Conservation (phyloP, 1,139 yeast species). For the Blastobotrys capitulatus region DNA sequence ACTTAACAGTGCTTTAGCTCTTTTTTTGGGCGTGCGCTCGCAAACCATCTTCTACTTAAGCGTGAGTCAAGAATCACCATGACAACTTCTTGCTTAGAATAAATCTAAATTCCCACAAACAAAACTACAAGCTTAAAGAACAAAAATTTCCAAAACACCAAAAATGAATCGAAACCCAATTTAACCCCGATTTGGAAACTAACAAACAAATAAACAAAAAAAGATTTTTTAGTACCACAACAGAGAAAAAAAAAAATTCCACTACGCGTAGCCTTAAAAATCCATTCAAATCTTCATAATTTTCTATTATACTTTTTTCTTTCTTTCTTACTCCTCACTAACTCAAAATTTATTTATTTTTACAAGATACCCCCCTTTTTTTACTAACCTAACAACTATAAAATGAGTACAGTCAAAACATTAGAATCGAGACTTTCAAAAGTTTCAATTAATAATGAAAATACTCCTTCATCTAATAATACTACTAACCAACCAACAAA, state of each 20-base stretch:
- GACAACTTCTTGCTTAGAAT: too few relatives aligned
- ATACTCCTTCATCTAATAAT: constrained; percentile 8
- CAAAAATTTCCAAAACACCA: too few relatives aligned
- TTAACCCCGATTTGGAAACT: constrained; percentile 3
- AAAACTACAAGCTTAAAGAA: too few relatives aligned
- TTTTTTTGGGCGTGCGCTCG: too few relatives aligned
- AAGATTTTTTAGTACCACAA: not conserved
- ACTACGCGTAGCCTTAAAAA: not conserved
- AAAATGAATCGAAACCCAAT: too few relatives aligned
- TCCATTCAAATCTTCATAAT: not conserved
- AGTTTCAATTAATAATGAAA: constrained; percentile 24
- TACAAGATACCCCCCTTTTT: not conserved
- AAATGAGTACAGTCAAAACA: constrained; percentile 17
- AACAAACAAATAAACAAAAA: not conserved
- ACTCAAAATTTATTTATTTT: not conserved
- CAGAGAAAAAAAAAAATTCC: not conserved
- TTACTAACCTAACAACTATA: not conserved
- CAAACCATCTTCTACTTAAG: too few relatives aligned
- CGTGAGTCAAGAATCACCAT: too few relatives aligned
- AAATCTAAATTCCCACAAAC: too few relatives aligned
- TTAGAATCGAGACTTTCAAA: constrained; percentile 24
- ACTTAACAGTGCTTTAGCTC: too few relatives aligned
- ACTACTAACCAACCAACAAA: constrained; percentile 3
- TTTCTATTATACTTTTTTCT: not conserved
- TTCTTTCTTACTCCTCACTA: not conserved